Evolutionary conservation across 2,329 filamentous ascomycete genomes (phyloP).

Genomic region (Amphichorda felina): DNA sequence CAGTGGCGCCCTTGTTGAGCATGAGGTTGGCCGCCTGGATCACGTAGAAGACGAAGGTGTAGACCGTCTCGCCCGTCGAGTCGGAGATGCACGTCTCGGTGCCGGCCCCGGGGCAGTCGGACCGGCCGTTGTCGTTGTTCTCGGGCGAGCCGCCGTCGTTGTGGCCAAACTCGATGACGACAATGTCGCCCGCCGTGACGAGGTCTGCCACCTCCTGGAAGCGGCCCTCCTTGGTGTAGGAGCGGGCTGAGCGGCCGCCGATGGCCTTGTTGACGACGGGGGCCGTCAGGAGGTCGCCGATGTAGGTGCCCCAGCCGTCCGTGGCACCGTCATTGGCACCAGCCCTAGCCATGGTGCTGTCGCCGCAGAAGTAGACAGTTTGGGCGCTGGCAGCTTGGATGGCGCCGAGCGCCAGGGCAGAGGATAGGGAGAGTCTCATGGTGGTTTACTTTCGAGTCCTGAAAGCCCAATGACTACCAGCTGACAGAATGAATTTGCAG

Average conservation of each 20-base stretch:
- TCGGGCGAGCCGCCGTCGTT: slow-evolving; percentile 52
- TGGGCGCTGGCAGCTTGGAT: slow-evolving; percentile 5
- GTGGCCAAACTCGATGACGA: slow-evolving; percentile 62
- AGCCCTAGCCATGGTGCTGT: slow-evolving; percentile 46
- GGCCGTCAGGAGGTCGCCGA: slow-evolving; percentile 32
- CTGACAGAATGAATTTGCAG: no score
- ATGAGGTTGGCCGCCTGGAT: slow-evolving; percentile 42
- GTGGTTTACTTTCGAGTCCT: background rate
- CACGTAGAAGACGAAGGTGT: slow-evolving; percentile 50
- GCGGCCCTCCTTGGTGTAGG: slow-evolving; percentile 53
- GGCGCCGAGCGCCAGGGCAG: slow-evolving; percentile 8
- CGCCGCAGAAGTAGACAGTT: slow-evolving; percentile 45
- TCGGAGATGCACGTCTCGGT: slow-evolving; percentile 33
- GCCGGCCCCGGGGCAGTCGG: slow-evolving; percentile 44
- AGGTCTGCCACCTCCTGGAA: slow-evolving; percentile 44
- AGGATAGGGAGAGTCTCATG: slow-evolving; percentile 12
- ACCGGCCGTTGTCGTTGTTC: slow-evolving; percentile 46
- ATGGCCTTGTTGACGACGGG: slow-evolving; percentile 52
- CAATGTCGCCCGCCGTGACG: slow-evolving; percentile 47
- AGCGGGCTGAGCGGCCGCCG: slow-evolving; percentile 53
- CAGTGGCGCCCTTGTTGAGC: slow-evolving; percentile 44
- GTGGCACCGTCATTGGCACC: slow-evolving; percentile 27
- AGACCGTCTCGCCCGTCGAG: slow-evolving; percentile 32
- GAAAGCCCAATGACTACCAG: no score
- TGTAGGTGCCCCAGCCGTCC: slow-evolving; percentile 51